Evolutionary conservation across 495 filamentous ascomycete species (phyloP).

Genomic region (Daldinia loculata): DNA sequence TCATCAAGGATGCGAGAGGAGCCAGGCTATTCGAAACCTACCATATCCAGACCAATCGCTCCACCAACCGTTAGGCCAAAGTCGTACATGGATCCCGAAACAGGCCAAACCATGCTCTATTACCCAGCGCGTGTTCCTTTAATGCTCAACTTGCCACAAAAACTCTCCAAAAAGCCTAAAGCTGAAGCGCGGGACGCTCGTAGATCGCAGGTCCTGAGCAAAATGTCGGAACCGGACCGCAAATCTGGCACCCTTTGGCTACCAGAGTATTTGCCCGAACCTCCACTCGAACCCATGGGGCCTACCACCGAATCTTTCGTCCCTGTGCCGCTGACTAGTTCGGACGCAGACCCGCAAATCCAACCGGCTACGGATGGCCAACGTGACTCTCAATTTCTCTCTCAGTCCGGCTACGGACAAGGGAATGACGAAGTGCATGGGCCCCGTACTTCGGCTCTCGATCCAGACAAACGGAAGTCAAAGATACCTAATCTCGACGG

Average conservation of each 20-base stretch:
- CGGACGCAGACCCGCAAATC: slow-evolving; percentile 12
- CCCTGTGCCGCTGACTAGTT: slow-evolving; percentile 2
- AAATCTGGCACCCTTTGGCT: slow-evolving; percentile 54
- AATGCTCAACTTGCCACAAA: slow-evolving; percentile 90
- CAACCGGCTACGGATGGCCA: not conserved
- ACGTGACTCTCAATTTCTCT: slow-evolving; percentile 12
- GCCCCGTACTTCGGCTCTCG: slow-evolving; percentile 42
- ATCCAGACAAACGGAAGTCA: slow-evolving; percentile 51
- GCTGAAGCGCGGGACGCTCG: slow-evolving; percentile 69
- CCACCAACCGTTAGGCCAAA: slow-evolving; percentile 58
- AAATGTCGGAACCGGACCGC: slow-evolving; percentile 49
- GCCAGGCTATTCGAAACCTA: slow-evolving; percentile 23
- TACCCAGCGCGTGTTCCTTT: slow-evolving; percentile 95
- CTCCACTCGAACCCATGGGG: slow-evolving; percentile 46
- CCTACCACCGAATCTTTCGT: slow-evolving; percentile 13
- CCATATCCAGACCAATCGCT: slow-evolving; percentile 32
- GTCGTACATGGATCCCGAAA: slow-evolving; percentile 69
- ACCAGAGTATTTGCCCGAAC: slow-evolving; percentile 50
- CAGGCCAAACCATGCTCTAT: slow-evolving; percentile 83
- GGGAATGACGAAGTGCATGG: slow-evolving; percentile 25
- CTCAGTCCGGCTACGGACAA: not conserved
- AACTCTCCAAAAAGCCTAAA: slow-evolving; percentile 77
- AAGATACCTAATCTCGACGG: slow-evolving; percentile 54
- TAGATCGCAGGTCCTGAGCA: slow-evolving; percentile 68
- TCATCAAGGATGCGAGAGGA: slow-evolving; percentile 26